These are phyloP conservation scores for Jacaranda copaia DNA, from an alignment of 257 asterid species.

Conservation along the genomic window DNA sequence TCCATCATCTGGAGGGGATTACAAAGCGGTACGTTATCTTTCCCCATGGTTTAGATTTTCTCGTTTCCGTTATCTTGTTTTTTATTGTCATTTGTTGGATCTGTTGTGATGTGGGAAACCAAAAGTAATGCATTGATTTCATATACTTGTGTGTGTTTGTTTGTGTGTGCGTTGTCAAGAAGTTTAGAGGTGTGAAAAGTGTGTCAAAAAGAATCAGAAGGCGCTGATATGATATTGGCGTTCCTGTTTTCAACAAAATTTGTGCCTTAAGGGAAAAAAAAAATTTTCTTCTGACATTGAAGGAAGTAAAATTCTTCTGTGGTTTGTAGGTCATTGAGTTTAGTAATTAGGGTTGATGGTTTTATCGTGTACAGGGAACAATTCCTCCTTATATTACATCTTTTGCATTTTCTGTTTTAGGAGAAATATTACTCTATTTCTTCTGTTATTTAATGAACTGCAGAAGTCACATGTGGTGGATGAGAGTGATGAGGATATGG, in stretches of 20 bases:
- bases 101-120: background rate
- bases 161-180: background rate
- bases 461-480: constrained; percentile 71
- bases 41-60: background rate
- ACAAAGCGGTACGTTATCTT: constrained; percentile 54
- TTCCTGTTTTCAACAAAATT: too few relatives aligned
- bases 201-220: background rate
- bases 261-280: background rate
- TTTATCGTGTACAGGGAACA: background rate
- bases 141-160: background rate
- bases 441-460: constrained; percentile 13
- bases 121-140: background rate
- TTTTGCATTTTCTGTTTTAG: background rate
- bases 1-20: constrained; percentile 57
- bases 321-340: background rate
- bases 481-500: constrained; percentile 81
- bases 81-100: constrained; percentile 2
- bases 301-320: background rate
- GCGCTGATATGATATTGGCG: too few relatives aligned
- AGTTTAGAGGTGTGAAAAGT: background rate
- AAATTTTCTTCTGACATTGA: background rate
- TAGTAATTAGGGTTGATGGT: background rate
- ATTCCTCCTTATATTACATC: background rate
- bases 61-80: background rate
- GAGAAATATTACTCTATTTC: background rate